Evolutionary conservation across 2,329 filamentous ascomycete species (phyloP).

Genomic region (Colletotrichum endophyticum): DNA sequence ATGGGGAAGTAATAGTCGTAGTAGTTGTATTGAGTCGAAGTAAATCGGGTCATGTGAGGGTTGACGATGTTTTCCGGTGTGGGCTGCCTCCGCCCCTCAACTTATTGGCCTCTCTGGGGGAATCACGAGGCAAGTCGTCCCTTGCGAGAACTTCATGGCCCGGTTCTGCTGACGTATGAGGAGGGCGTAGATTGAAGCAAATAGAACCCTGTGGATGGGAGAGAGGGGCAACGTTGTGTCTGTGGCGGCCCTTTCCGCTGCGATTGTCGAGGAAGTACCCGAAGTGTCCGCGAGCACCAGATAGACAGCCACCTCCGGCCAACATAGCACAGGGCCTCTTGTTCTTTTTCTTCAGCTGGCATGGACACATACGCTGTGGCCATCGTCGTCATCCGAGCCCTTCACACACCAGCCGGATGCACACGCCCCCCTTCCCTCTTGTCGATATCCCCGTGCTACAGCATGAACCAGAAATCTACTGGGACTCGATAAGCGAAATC

Average conservation of each 20-base stretch:
- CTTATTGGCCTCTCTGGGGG: neutral
- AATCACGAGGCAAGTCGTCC: neutral
- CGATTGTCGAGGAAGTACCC: neutral
- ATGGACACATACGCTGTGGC: neutral
- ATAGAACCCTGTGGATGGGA: neutral
- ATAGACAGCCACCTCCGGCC: neutral
- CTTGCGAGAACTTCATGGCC: neutral
- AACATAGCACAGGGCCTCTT: neutral
- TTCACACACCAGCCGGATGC: neutral
- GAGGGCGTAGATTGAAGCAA: neutral
- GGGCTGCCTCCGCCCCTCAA: neutral
- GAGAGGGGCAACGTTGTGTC: neutral
- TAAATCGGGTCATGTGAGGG: neutral
- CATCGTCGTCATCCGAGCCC: neutral
- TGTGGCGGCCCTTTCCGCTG: neutral
- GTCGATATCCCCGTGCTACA: neutral
- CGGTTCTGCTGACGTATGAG: neutral
- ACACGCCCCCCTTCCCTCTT: neutral
- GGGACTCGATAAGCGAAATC: constrained; percentile 16
- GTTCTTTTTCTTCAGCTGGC: neutral
- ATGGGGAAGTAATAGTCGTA: neutral
- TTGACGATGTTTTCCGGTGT: neutral
- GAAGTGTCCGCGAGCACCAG: neutral
- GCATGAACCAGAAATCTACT: constrained; percentile 4
- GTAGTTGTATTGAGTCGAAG: neutral